A percentile compares a stretch with the other conserved stretches of the same genome.
Evolutionary conservation across 176 grass and related monocot genomes (phyloP).

Genomic region (Cenchrus purpureus): DNA sequence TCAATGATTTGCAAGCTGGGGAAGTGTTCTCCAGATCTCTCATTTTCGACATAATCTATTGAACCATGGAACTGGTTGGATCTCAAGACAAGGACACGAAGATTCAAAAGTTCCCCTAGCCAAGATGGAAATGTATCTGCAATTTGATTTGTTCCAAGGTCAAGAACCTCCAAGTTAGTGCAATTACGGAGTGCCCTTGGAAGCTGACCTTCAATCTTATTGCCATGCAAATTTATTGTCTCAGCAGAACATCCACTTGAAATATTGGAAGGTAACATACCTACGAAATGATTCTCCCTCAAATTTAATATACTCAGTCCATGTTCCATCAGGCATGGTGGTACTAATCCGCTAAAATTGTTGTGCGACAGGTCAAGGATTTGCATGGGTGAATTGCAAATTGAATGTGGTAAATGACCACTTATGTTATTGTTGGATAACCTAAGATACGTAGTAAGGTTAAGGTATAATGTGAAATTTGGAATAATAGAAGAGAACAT

Average conservation of each 20-base stretch:
- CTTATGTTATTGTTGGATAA: constrained; percentile 30
- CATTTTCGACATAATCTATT: neutral
- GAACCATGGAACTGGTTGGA: neutral
- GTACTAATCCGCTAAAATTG: neutral
- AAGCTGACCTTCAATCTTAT: neutral
- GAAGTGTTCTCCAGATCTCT: neutral
- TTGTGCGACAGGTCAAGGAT: constrained; percentile 13
- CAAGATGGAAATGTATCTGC: constrained; percentile 45
- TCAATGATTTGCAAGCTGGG: constrained; percentile 37
- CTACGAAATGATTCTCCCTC: constrained; percentile 27
- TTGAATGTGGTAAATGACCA: constrained; percentile 24
- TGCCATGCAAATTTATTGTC: no score
- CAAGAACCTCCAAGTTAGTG: constrained; percentile 11
- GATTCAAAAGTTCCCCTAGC: constrained; percentile 11
- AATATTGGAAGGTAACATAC: neutral
- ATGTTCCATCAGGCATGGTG: constrained; percentile 22
- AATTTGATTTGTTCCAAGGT: constrained; percentile 41
- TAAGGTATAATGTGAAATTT: constrained; percentile 32
- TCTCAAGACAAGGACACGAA: neutral
- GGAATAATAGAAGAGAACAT: neutral
- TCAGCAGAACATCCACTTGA: no score
- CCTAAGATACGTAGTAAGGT: neutral
- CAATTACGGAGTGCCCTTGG: constrained; percentile 31
- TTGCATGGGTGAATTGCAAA: neutral
- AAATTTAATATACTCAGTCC: constrained; percentile 6